phyloP scores from a whole-genome alignment of 768 basidiomycete species.

The Hebeloma cylindrosporum region DNA sequence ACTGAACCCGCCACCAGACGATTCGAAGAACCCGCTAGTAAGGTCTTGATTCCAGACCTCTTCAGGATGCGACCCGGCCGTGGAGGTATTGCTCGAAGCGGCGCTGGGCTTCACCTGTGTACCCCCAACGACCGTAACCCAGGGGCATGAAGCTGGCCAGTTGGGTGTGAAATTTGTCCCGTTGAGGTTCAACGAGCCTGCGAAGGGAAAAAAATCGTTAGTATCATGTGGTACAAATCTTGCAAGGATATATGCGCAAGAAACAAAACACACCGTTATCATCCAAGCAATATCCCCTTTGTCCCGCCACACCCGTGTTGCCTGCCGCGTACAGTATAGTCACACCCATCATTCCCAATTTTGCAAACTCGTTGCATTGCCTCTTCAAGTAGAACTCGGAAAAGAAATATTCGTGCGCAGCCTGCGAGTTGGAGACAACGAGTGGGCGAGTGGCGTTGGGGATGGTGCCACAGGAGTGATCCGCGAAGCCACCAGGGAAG shows the following conservation, averaged over 20 bases:
- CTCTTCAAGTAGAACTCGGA: constrained; percentile 30
- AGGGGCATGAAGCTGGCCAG: constrained; percentile 46
- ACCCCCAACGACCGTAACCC: constrained; percentile 49
- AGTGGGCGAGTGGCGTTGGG: constrained; percentile 32
- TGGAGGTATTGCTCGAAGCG: constrained; percentile 34
- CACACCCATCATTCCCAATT: constrained; percentile 53
- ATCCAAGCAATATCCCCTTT: constrained; percentile 35
- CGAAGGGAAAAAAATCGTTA: background rate
- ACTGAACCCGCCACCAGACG: constrained; percentile 50
- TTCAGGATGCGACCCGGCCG: constrained; percentile 27
- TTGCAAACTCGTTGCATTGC: constrained; percentile 37
- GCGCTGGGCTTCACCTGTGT: constrained; percentile 43
- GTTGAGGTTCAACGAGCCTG: constrained; percentile 34
- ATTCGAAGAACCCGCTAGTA: constrained; percentile 40
- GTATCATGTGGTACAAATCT: background rate
- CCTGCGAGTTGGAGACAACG: constrained; percentile 35
- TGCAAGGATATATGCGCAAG: too few relatives aligned
- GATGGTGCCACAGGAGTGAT: constrained; percentile 34
- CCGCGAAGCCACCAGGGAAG: constrained; percentile 28
- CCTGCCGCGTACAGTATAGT: constrained; percentile 59
- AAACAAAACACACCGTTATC: constrained; percentile 18
- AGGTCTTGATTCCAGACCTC: constrained; percentile 44
- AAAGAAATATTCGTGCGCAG: constrained; percentile 28
- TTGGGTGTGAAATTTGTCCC: constrained; percentile 43
- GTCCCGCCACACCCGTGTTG: constrained; percentile 51